phyloP scores from a whole-genome alignment of 805 yeast genomes.

The Wickerhamiella slavikovae region DNA sequence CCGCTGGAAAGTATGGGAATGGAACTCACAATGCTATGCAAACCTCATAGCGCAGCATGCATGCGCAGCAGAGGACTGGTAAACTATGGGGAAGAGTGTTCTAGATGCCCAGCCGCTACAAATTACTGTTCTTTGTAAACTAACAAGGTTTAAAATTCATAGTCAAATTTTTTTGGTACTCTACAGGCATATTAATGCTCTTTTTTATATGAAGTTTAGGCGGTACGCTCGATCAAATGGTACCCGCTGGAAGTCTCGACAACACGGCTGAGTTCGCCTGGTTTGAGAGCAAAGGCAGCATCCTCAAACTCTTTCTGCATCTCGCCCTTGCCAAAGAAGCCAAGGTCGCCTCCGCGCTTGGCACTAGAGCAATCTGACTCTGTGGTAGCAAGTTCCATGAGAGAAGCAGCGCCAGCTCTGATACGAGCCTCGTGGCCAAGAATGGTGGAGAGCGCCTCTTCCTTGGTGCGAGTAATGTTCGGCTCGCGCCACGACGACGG shows the following conservation, averaged over 20 bases:
- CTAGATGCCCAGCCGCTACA: no score
- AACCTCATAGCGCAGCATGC: no score
- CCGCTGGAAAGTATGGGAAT: no score
- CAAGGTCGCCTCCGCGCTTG: constrained; percentile 78
- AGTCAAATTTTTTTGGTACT: no score
- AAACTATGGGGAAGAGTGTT: no score
- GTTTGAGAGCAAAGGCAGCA: constrained; percentile 60
- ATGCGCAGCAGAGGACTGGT: no score
- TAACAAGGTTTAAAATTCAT: no score
- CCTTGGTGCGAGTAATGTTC: constrained; percentile 56
- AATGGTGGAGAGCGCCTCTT: constrained; percentile 51
- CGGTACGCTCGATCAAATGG: constrained; percentile 74
- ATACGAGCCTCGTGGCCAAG: constrained; percentile 36
- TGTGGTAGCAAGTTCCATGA: constrained; percentile 54
- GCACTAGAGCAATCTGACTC: constrained; percentile 84
- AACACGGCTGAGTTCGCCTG: constrained; percentile 65
- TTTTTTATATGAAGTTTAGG: no score
- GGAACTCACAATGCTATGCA: no score
- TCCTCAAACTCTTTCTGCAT: constrained; percentile 93
- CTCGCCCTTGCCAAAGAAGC: constrained; percentile 69
- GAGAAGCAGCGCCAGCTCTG: constrained; percentile 39
- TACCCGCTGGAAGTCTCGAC: constrained; percentile 85
- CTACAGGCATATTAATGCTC: no score
- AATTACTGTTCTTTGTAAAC: no score
- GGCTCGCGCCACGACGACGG: constrained; percentile 83